phyloP scores from a whole-genome alignment of 2,329 filamentous ascomycete genomes.

The Capronia epimyces region DNA sequence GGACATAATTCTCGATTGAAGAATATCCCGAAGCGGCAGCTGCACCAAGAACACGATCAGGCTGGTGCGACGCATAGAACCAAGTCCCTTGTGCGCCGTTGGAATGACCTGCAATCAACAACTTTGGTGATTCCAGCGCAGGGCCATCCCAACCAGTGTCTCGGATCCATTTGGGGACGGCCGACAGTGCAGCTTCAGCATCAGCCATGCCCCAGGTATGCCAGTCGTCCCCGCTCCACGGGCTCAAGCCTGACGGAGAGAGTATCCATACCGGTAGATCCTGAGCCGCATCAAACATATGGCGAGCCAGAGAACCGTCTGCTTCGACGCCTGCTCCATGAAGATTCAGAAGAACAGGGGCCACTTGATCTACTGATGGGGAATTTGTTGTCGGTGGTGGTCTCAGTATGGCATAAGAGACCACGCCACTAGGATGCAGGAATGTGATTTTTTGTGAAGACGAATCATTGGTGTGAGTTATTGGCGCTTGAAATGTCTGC shows the following conservation, averaged over 20 bases:
- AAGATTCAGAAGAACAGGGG: conserved; percentile 47
- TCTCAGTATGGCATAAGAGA: conserved; percentile 55
- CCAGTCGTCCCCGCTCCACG: conserved; percentile 59
- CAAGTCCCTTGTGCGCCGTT: conserved; percentile 58
- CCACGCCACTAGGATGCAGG: conserved; percentile 48
- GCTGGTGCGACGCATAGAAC: conserved; percentile 52
- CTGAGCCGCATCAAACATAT: conserved; percentile 46
- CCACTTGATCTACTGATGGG: conserved; percentile 24
- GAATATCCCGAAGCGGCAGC: conserved; percentile 55
- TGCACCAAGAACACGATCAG: conserved; percentile 53
- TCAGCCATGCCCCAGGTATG: conserved; percentile 56
- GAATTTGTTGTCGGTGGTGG: conserved; percentile 44
- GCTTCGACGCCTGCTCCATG: conserved; percentile 56
- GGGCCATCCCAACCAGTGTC: conserved; percentile 46
- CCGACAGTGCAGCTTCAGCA: conserved; percentile 48
- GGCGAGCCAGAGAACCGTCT: conserved; percentile 43
- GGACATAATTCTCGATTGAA: conserved; percentile 55
- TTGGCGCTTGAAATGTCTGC: conserved; percentile 21
- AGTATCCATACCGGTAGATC: conserved; percentile 53
- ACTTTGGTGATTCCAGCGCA: conserved; percentile 41
- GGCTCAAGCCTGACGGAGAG: conserved; percentile 53
- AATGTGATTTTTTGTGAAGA: conserved; percentile 52
- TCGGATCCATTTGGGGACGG: conserved; percentile 49
- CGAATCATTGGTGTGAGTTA: conserved; percentile 30
- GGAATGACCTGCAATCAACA: conserved; percentile 54